Conservation (phyloP, 2,329 filamentous ascomycete species). For the Lasiodiplodia hormozganensis region DNA sequence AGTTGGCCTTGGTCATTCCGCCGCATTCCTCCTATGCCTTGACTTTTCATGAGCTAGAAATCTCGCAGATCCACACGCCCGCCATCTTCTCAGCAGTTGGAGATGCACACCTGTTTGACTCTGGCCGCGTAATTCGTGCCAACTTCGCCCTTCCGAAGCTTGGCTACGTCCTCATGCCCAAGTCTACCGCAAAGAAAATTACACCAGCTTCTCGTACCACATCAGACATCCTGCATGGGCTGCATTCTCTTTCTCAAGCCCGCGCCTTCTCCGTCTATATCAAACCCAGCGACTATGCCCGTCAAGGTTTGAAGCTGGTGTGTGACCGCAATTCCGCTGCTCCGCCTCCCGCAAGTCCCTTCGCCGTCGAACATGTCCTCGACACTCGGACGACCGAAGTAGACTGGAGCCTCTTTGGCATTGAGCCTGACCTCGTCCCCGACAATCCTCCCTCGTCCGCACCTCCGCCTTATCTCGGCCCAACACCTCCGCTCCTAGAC, state of each 20-base stretch:
- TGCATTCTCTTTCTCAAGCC: not conserved
- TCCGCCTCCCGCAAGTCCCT: not conserved
- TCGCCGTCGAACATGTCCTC: not conserved
- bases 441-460: not conserved
- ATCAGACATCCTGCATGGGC: not conserved
- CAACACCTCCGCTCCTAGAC: not conserved
- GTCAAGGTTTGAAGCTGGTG: not conserved
- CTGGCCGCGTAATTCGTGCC: not conserved
- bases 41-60: not conserved
- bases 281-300: slow-evolving; percentile 1
- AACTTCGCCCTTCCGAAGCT: not conserved
- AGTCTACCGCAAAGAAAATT: not conserved
- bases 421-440: not conserved
- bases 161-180: not conserved
- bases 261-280: not conserved
- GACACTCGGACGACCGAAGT: not conserved
- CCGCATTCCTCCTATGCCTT: not conserved
- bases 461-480: not conserved
- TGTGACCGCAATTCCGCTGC: not conserved
- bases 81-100: not conserved
- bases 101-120: not conserved
- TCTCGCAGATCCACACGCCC: not conserved
- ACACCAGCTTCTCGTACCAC: not conserved
- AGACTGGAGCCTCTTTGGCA: not conserved
- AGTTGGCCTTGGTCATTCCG: not conserved